Evolutionary conservation across 805 yeast species (phyloP).

Genomic region (Kodamaea fukazawae): DNA sequence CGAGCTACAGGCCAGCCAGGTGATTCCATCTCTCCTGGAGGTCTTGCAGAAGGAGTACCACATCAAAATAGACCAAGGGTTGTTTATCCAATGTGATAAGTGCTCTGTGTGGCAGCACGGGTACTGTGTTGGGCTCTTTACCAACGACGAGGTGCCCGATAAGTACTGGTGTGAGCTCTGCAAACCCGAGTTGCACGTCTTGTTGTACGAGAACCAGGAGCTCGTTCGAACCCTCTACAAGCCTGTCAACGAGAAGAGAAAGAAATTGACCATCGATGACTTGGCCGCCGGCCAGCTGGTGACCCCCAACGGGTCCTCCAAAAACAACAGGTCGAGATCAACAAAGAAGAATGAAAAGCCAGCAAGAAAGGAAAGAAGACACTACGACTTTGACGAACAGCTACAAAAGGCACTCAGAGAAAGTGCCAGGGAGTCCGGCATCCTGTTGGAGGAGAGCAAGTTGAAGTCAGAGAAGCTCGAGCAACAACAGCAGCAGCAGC

Average conservation of each 20-base stretch:
- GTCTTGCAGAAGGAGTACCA: constrained; percentile 31
- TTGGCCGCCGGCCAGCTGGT: constrained; percentile 15
- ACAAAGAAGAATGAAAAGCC: constrained; percentile 15
- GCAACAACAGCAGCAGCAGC: constrained; percentile 7
- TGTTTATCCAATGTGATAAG: constrained; percentile 80
- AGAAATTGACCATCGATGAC: constrained; percentile 26
- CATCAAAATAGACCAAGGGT: constrained; percentile 51
- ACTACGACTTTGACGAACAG: constrained; percentile 40
- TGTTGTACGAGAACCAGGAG: constrained; percentile 33
- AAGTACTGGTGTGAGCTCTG: constrained; percentile 94
- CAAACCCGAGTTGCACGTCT: constrained; percentile 75
- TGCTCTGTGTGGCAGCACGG: constrained; percentile 99
- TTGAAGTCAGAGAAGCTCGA: constrained; percentile 14
- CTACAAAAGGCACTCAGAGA: constrained; percentile 52
- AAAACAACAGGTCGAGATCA: constrained; percentile 23
- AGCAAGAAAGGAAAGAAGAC: constrained; percentile 32
- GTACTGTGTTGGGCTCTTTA: constrained; percentile 82
- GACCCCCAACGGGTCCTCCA: constrained; percentile 5
- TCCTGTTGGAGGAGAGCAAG: constrained; percentile 22
- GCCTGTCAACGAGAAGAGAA: constrained; percentile 42
- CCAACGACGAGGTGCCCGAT: constrained; percentile 78
- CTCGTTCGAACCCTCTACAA: constrained; percentile 35
- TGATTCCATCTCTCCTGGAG: constrained; percentile 24
- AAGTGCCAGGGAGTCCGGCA: constrained; percentile 50
- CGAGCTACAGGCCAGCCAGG: constrained; percentile 27